phyloP scores from a whole-genome alignment of 208 protist genomes.

The Leishmania tropica region DNA sequence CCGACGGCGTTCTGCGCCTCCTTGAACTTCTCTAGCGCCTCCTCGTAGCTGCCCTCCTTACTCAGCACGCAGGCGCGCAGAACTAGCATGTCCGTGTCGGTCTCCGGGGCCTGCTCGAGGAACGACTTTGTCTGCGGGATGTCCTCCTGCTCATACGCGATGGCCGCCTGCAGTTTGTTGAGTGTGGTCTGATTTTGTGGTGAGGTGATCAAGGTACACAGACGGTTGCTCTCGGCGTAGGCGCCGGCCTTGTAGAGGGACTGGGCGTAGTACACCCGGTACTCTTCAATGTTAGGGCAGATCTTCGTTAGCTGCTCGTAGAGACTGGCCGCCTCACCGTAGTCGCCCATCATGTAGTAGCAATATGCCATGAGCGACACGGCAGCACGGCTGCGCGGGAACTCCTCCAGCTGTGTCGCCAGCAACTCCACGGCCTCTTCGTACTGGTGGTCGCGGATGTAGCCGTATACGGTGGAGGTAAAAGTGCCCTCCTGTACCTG shows the following conservation, averaged over 20 bases:
- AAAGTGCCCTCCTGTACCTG: slow-evolving; percentile 95
- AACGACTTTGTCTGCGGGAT: slow-evolving; percentile 90
- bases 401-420: slow-evolving; percentile 88
- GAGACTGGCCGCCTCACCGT: slow-evolving; percentile 77
- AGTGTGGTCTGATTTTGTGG: slow-evolving; percentile 80
- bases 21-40: slow-evolving; percentile 92
- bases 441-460: slow-evolving; percentile 95
- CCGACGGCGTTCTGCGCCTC: slow-evolving; percentile 92
- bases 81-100: slow-evolving; percentile 89
- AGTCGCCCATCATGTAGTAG: slow-evolving; percentile 96
- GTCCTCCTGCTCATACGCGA: slow-evolving; percentile 95
- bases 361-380: slow-evolving; percentile 97
- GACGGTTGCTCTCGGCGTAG: slow-evolving; percentile 91
- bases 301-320: slow-evolving; percentile 93
- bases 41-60: slow-evolving; percentile 93
- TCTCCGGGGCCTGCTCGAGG: slow-evolving; percentile 79
- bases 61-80: slow-evolving; percentile 91
- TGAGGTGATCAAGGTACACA: slow-evolving; percentile 83
- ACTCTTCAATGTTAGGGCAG: slow-evolving; percentile 95
- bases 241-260: slow-evolving; percentile 94
- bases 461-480: slow-evolving; percentile 94
- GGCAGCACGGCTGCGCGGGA: slow-evolving; percentile 95
- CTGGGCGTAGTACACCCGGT: slow-evolving; percentile 96
- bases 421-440: slow-evolving; percentile 93
- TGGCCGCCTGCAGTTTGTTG: slow-evolving; percentile 89